Conservation (phyloP, 148 eudicot genomes). For the Rhododendron simsii region DNA sequence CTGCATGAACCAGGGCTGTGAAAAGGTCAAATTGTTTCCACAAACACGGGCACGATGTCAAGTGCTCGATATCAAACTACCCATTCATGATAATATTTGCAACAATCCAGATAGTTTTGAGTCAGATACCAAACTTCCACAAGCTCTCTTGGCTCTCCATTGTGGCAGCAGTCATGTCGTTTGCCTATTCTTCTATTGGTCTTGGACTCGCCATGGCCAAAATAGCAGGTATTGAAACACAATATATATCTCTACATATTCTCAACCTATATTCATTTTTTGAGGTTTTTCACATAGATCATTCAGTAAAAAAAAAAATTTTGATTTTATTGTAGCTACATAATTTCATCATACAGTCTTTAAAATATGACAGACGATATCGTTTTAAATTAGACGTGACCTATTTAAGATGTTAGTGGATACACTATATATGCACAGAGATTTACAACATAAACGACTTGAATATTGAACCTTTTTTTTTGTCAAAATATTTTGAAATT, state of each 20-base stretch:
- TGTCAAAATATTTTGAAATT: too few species aligned
- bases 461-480: too few species aligned
- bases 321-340: neutral
- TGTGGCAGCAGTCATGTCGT: slow-evolving; percentile 85
- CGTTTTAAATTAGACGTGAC: too few species aligned
- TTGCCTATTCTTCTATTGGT: slow-evolving; percentile 81
- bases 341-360: neutral
- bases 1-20: slow-evolving; percentile 51
- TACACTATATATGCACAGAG: neutral
- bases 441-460: neutral
- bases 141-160: slow-evolving; percentile 93
- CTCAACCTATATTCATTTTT: neutral
- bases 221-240: slow-evolving; percentile 40
- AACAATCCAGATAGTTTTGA: slow-evolving; percentile 57
- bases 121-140: slow-evolving; percentile 85
- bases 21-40: slow-evolving; percentile 82
- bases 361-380: too few species aligned
- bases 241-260: neutral
- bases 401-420: neutral
- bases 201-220: slow-evolving; percentile 84
- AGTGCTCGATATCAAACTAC: slow-evolving; percentile 50
- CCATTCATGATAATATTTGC: slow-evolving; percentile 75
- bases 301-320: neutral
- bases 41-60: slow-evolving; percentile 49
- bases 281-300: neutral